Evolutionary conservation across 1,284 basidiomycete genomes (phyloP).

Genomic region (Takashimella tepidaria): DNA sequence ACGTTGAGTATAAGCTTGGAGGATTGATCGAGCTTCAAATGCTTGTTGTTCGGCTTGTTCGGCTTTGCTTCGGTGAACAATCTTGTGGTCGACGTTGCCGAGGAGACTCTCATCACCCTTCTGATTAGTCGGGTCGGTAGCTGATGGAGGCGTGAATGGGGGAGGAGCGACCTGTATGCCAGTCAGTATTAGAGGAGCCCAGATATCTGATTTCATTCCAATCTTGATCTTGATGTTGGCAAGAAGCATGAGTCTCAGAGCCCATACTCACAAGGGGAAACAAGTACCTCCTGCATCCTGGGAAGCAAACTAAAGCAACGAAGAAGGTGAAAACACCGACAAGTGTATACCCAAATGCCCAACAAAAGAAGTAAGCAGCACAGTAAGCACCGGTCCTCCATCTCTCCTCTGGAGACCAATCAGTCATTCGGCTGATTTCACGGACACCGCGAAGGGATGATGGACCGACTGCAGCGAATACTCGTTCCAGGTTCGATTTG

Average conservation of each 20-base stretch:
- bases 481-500: conserved; percentile 53
- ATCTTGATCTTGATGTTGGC: no score
- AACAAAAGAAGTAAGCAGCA: conserved; percentile 50
- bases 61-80: conserved; percentile 44
- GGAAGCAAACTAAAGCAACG: conserved; percentile 51
- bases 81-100: conserved; percentile 41
- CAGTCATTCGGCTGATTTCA: conserved; percentile 53
- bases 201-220: not conserved
- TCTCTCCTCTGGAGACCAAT: conserved; percentile 53
- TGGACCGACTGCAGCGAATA: conserved; percentile 53
- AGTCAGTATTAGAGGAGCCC: not conserved
- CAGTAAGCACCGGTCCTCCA: conserved; percentile 50
- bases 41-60: conserved; percentile 50
- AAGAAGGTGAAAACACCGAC: conserved; percentile 47
- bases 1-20: conserved; percentile 45
- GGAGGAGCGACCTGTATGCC: conserved; percentile 35
- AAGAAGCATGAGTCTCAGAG: no score
- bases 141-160: conserved; percentile 43
- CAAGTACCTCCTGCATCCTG: conserved; percentile 48
- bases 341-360: conserved; percentile 50
- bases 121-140: conserved; percentile 48
- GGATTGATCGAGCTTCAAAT: conserved; percentile 46
- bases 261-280: conserved; percentile 51
- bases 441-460: conserved; percentile 50
- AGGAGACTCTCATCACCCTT: conserved; percentile 48